Evolutionary conservation across 768 basidiomycete genomes (phyloP), one percentile per base, ranked within the genome.

Genomic region (Kwoniella bestiolae): DNA sequence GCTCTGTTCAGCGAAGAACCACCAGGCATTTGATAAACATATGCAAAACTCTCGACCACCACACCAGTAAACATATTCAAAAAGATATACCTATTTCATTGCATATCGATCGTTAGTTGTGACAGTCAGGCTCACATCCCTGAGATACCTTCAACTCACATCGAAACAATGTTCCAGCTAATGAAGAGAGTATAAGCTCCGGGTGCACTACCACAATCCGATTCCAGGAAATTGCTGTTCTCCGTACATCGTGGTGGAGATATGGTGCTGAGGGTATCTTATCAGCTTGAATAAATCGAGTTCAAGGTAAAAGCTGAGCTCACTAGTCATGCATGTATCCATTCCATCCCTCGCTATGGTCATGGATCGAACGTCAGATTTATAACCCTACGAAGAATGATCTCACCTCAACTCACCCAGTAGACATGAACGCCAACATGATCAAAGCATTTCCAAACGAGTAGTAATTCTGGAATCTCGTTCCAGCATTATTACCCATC

Each of bases 321-420:
- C 78, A 94, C 91, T 88, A 95, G 82, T 97, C 91, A 77, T 97
- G 94, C 95, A 97, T 97, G 79, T 89, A 96, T 72, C 89, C 88
- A 78, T 97, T 97, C 95, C 95, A 98, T 0, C 89, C 92, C 80
- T 97, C 94, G 8, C 94, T 94, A 69, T 6, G 25, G 14, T 16
- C 7, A 21, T 26, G 63, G 44, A 63, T 41, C 25, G 8, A 12
- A 21, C 12, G 21, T 53, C 21, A 56, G 25, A 23, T 45, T 12
- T 5, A 18, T 23, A 28, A 25, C 4, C 16, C 3, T 12, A 25
- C n/a, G 21, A 4, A 44, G 45, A 34, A 2, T n/a, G n/a, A n/a
- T n/a, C n/a, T n/a, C n/a, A n/a, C 12, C 21, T 38, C 6, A 3
- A 83, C 87, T 69, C 78, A 94, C 93, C 94, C 94, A 32, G 91